Evolutionary conservation across 176 grass and related monocot genomes (phyloP).

Genomic region (Urochloa ruziziensis): DNA sequence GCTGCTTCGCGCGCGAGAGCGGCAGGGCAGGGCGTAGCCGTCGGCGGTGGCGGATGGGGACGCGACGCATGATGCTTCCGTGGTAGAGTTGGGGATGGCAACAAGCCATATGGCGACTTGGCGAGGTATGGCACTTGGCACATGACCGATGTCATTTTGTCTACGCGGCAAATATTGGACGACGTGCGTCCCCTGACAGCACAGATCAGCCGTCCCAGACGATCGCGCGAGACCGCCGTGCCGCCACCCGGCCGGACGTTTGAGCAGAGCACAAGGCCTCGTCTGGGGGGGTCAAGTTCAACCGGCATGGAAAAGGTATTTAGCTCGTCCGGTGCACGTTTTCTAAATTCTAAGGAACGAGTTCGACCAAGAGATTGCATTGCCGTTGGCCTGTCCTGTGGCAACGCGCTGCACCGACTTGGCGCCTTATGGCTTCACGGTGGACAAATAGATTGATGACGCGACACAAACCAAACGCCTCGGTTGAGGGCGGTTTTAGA

Average conservation of each 20-base stretch:
- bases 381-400: not conserved
- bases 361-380: not conserved
- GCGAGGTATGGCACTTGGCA: not conserved
- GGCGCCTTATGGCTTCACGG: too few relatives aligned
- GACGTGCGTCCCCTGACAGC: not conserved
- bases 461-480: not conserved
- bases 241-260: too few relatives aligned
- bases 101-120: conserved; percentile 1
- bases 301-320: too few relatives aligned
- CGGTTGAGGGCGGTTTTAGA: not conserved
- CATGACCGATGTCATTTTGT: not conserved
- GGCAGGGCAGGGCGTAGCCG: not conserved
- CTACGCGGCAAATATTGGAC: conserved; percentile 9
- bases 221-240: too few relatives aligned
- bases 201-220: not conserved
- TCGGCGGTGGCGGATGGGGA: conserved; percentile 1
- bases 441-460: too few relatives aligned
- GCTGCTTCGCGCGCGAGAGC: not conserved
- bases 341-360: too few relatives aligned
- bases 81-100: not conserved
- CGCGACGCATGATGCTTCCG: not conserved
- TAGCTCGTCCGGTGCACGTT: too few relatives aligned
- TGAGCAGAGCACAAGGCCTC: too few relatives aligned
- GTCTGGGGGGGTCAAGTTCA: too few relatives aligned
- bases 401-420: too few relatives aligned